Percentiles rank a stretch among this genome's conserved stretches.
phyloP scores from a whole-genome alignment of 331 rosid genomes.

The Saraca asoca region DNA sequence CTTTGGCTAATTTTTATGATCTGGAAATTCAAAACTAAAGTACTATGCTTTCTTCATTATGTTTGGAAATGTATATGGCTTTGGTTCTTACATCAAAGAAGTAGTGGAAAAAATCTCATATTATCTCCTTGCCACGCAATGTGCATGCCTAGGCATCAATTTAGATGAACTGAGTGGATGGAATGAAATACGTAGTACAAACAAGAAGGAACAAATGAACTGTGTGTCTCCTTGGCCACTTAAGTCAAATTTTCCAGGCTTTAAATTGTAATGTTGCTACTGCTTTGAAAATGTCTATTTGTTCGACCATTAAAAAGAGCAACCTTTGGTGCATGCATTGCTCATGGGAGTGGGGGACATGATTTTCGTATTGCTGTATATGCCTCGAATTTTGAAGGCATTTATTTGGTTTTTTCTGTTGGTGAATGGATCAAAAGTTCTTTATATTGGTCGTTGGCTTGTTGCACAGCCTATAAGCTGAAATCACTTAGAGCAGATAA shows the following conservation, averaged over 20 bases:
- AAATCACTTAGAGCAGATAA: too few species aligned
- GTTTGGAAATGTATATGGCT: too few species aligned
- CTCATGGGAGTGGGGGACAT: background rate
- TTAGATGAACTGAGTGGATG: background rate
- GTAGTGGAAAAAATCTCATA: background rate
- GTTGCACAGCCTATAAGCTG: too few species aligned
- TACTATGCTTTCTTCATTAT: too few species aligned
- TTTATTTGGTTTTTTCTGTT: too few species aligned
- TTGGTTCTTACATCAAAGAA: background rate
- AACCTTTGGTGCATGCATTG: slow-evolving; percentile 12
- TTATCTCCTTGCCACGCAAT: background rate
- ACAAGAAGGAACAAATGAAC: too few species aligned
- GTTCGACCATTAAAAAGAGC: slow-evolving; percentile 4
- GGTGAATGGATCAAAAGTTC: too few species aligned
- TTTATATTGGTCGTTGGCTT: too few species aligned
- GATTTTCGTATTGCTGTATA: background rate
- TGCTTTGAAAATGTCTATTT: slow-evolving; percentile 1
- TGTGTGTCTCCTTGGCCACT: background rate
- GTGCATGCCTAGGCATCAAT: background rate
- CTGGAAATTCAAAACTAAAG: background rate
- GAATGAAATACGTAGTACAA: too few species aligned
- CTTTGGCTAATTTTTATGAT: background rate
- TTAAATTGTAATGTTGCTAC: slow-evolving; percentile 10
- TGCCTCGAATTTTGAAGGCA: background rate
- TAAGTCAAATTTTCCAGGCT: slow-evolving; percentile 3